phyloP scores from a whole-genome alignment of 768 basidiomycete genomes.

The Naganishia friedmannii region DNA sequence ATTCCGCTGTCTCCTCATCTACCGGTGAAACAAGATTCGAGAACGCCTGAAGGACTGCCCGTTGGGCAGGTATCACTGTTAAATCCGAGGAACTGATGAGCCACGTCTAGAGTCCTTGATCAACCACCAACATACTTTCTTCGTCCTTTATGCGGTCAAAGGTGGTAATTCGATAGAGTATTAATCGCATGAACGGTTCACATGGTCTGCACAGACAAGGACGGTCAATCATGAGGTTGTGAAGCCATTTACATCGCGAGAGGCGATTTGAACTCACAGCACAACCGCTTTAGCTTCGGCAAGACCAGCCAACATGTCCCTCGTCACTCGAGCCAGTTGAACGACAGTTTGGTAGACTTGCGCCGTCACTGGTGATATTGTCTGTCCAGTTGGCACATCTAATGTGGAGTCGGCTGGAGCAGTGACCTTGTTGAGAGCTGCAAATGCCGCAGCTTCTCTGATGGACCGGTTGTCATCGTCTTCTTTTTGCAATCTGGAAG shows the following conservation, averaged over 20 bases:
- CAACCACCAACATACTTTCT: slow-evolving; percentile 56
- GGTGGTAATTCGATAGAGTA: slow-evolving; percentile 72
- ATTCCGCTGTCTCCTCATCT: slow-evolving; percentile 57
- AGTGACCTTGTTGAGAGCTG: slow-evolving; percentile 8
- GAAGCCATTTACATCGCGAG: neutral
- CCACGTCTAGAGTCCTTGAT: neutral
- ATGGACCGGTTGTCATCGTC: neutral
- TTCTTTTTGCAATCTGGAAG: neutral
- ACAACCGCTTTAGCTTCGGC: slow-evolving; percentile 68
- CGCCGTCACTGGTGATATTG: neutral
- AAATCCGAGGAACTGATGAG: neutral
- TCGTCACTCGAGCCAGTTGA: slow-evolving; percentile 68
- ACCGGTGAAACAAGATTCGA: slow-evolving; percentile 81
- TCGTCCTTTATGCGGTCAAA: slow-evolving; percentile 67
- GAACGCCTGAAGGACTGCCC: slow-evolving; percentile 71
- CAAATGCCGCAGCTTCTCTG: slow-evolving; percentile 7
- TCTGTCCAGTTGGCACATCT: neutral
- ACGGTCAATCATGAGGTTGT: neutral
- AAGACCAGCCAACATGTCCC: slow-evolving; percentile 77
- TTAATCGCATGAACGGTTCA: slow-evolving; percentile 66
- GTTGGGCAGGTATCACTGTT: slow-evolving; percentile 64
- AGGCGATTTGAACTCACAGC: slow-evolving; percentile 60
- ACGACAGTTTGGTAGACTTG: slow-evolving; percentile 4
- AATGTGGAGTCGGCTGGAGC: neutral
- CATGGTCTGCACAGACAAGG: slow-evolving; percentile 58